Base-by-base conservation (phyloP, 1,139 yeast species). In the Pneumocystis murina region DNA sequence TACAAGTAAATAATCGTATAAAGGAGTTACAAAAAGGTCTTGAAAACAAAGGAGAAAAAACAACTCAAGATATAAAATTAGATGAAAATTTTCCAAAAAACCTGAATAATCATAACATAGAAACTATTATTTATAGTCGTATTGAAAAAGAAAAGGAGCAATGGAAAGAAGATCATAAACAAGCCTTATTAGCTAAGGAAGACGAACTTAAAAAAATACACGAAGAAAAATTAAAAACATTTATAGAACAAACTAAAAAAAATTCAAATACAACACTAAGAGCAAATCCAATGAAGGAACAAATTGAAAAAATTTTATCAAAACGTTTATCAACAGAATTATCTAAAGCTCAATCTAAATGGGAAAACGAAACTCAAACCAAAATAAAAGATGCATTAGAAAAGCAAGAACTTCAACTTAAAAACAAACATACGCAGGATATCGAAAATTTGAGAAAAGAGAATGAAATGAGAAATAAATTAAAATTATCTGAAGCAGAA, bases 341-440 rank as follows among this genome's bases (percentile, higher is more conserved):
- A 24, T 48, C 55, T 48, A 48, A 48, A 24, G 33, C n/a, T 24
- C 30, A 48, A 48, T 2, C 55, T 5, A n/a, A 10, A 48, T 48
- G 55, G 55, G 33, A 48, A 24, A 48, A 48, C 17, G 55, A 48
- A 24, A 48, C 55, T 48, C 55, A 48, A 48, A 12, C 33, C 64
- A 28, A 70, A 65, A 66, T 66, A 64, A 35, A 69, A 65, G 10
- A 69, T 65, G 62, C 63, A 71, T 14, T 66, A 69, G 40, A 69
- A 68, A 20, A 70, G 75, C 39, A 68, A 75, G 58, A 70, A 66
- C 59, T 61, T 62, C 20, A 77, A 2, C 74, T 76, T 62, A 77
- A 75, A 41, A 77, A 77, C 63, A 75, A 78, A 8, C 75, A 76
- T 66, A 75, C 76, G 62, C 41, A 72, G 71, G 59, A 70, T 71